phyloP scores from a whole-genome alignment of 2,329 filamentous ascomycete species.

The Cercospora zeina region DNA sequence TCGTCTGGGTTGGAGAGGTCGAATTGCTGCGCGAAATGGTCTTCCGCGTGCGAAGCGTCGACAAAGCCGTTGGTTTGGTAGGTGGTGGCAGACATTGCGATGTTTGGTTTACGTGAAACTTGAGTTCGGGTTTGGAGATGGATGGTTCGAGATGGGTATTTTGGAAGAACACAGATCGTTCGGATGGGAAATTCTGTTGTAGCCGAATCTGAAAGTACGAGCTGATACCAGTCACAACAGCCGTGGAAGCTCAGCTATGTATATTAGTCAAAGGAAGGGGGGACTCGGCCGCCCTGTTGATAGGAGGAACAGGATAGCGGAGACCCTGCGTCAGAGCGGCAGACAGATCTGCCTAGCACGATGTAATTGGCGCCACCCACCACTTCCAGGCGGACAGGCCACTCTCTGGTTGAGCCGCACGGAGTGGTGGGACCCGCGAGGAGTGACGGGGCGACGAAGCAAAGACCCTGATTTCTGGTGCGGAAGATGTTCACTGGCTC shows the following conservation, averaged over 20 bases:
- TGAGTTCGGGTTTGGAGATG: neutral
- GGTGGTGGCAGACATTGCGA: conserved; percentile 34
- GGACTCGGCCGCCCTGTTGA: neutral
- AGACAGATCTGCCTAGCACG: conserved; percentile 23
- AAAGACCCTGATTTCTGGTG: neutral
- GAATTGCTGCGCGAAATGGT: conserved; percentile 49
- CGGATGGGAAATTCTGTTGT: neutral
- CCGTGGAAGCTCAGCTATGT: conserved; percentile 7
- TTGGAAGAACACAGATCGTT: neutral
- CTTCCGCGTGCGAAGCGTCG: conserved; percentile 45
- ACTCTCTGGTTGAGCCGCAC: conserved; percentile 12
- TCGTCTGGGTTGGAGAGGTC: conserved; percentile 45
- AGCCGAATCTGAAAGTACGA: neutral
- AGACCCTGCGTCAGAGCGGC: conserved; percentile 31
- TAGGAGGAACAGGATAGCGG: conserved; percentile 19
- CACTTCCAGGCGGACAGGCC: conserved; percentile 11
- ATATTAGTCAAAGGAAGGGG: conserved; percentile 2
- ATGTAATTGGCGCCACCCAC: conserved; percentile 19
- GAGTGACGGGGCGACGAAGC: conserved; percentile 15
- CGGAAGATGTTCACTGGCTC: conserved; percentile 8
- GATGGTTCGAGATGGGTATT: neutral
- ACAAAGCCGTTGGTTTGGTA: conserved; percentile 46
- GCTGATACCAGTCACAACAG: neutral
- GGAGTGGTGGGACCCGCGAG: conserved; percentile 2
- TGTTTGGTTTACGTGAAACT: conserved; percentile 7